Conservation (phyloP, 345 rosid genomes). For the Eucalyptus virginea region DNA sequence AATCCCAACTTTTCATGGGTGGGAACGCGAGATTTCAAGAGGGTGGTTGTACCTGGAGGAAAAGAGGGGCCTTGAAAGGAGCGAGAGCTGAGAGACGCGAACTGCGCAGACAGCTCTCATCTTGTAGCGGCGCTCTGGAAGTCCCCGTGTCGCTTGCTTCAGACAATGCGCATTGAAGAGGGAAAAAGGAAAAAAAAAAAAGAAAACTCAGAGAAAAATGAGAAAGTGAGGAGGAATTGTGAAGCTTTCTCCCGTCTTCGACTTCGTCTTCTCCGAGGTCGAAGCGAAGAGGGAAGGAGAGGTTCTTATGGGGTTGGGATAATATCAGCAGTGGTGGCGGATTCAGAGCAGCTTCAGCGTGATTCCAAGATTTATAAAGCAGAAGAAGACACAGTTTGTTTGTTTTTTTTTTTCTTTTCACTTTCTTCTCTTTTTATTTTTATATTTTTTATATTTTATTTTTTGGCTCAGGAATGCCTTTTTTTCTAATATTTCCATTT, state of each 20-base stretch:
- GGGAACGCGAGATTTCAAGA: background rate
- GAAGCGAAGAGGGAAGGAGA: background rate
- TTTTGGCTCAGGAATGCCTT: background rate
- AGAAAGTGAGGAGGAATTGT: background rate
- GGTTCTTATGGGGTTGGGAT: background rate
- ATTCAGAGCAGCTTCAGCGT: background rate
- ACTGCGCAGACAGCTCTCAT: constrained; percentile 1
- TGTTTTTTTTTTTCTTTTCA: background rate
- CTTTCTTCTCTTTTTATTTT: background rate
- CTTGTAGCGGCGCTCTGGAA: background rate
- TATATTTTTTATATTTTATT: too few relatives aligned
- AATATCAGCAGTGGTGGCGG: background rate
- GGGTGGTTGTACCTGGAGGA: background rate
- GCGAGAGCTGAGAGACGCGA: background rate
- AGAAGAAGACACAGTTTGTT: background rate
- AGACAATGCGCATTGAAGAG: background rate
- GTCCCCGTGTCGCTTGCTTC: background rate
- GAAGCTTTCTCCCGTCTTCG: background rate
- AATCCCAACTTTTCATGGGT: background rate
- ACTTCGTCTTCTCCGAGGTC: background rate
- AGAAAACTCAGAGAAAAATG: background rate
- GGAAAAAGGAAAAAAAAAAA: background rate
- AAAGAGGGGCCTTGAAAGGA: background rate
- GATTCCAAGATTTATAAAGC: background rate
- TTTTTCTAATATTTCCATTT: background rate